phyloP scores from a whole-genome alignment of 352 stramenopile genomes.

The Thraustochytrium sp. region DNA sequence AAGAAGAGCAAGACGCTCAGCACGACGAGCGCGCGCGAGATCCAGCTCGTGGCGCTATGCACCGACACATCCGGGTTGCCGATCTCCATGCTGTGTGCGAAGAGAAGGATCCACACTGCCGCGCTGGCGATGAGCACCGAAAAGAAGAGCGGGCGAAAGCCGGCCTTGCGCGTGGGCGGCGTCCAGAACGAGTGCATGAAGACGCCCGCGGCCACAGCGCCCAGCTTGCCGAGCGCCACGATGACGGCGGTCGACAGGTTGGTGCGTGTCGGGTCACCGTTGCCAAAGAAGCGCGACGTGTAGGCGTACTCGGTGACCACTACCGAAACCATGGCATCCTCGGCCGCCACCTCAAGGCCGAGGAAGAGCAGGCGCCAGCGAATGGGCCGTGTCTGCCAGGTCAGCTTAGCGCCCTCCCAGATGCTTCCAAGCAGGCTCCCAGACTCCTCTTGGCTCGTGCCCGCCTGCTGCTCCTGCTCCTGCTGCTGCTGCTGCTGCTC shows the following conservation, averaged over 20 bases:
- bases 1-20: constrained; percentile 27
- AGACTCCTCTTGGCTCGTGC: too few relatives aligned
- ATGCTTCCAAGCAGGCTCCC: background rate
- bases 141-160: constrained; percentile 11
- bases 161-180: background rate
- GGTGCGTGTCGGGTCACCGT: constrained; percentile 16
- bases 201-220: background rate
- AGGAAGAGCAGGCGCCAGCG: constrained; percentile 26
- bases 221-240: constrained; percentile 10
- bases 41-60: background rate
- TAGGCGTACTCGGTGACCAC: constrained; percentile 29
- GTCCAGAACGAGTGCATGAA: constrained; percentile 38
- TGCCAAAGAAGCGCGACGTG: constrained; percentile 30
- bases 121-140: background rate
- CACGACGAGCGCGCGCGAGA: background rate
- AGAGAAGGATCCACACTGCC: constrained; percentile 4
- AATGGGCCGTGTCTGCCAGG: background rate
- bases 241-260: constrained; percentile 13
- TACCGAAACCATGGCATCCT: constrained; percentile 24
- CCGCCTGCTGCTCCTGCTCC: too few relatives aligned
- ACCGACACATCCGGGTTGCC: background rate
- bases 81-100: background rate
- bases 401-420: background rate
- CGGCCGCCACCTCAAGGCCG: constrained; percentile 24
- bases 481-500: background rate